phyloP scores from a whole-genome alignment of 768 basidiomycete species.

The Panaeolus papilionaceus region DNA sequence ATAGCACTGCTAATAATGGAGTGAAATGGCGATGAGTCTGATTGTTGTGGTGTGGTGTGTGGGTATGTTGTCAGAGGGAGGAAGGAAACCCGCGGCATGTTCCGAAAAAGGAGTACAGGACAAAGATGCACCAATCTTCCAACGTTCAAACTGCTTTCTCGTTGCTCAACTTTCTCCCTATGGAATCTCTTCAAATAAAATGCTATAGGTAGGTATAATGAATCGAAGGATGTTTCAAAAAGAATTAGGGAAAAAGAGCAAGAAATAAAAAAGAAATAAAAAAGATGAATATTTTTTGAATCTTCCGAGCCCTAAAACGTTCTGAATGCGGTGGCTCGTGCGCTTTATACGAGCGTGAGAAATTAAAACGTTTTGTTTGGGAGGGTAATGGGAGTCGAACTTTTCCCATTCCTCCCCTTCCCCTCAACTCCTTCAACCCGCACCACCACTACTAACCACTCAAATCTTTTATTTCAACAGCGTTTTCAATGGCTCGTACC shows the following conservation, averaged over 20 bases:
- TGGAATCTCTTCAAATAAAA: slow-evolving; percentile 26
- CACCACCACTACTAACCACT: slow-evolving; percentile 39
- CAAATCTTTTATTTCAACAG: slow-evolving; percentile 30
- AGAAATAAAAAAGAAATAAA: slow-evolving; percentile 32
- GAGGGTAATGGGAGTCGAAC: slow-evolving; percentile 43
- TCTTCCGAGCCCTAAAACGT: slow-evolving; percentile 57
- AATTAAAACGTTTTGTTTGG: slow-evolving; percentile 44
- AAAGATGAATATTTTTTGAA: slow-evolving; percentile 42
- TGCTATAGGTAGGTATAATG: slow-evolving; percentile 16
- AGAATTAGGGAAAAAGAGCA: slow-evolving; percentile 27
- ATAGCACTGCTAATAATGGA: background rate
- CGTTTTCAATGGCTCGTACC: slow-evolving; percentile 79
- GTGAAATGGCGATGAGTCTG: background rate
- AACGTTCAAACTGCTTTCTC: slow-evolving; percentile 19
- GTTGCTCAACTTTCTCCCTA: slow-evolving; percentile 23
- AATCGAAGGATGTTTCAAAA: slow-evolving; percentile 19
- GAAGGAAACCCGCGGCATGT: slow-evolving; percentile 21
- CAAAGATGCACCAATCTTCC: slow-evolving; percentile 24
- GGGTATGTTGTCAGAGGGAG: slow-evolving; percentile 18
- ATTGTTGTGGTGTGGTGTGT: slow-evolving; percentile 12
- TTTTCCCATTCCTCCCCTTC: slow-evolving; percentile 36
- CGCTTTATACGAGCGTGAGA: slow-evolving; percentile 54
- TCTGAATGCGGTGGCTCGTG: slow-evolving; percentile 57
- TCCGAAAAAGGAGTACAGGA: slow-evolving; percentile 26
- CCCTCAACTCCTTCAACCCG: slow-evolving; percentile 44